A percentile compares a stretch with the other conserved stretches of the same genome.
Conservation (phyloP, 1,284 basidiomycete genomes). For the Rhodotorula sp. region DNA sequence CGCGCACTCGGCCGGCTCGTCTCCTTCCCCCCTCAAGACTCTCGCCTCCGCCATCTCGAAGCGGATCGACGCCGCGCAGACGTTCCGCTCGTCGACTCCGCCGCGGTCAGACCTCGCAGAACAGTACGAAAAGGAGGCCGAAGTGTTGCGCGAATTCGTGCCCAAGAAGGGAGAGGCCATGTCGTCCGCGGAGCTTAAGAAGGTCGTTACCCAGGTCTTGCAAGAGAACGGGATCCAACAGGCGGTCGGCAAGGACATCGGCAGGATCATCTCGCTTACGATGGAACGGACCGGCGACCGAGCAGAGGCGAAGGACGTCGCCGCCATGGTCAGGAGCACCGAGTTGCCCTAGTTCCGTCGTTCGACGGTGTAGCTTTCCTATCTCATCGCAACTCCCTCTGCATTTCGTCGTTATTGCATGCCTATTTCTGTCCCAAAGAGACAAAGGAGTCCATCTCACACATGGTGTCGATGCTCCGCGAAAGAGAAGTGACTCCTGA, state of each 20-base stretch:
- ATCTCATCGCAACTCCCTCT: too few species aligned
- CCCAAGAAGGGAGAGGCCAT: conserved; percentile 12
- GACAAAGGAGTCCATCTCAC: too few species aligned
- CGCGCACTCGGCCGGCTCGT: conserved; percentile 18
- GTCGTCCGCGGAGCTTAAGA: conserved; percentile 11
- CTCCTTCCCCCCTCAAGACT: conserved; percentile 24
- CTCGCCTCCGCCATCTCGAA: conserved; percentile 25
- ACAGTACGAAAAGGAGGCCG: conserved; percentile 28
- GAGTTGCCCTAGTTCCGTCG: conserved; percentile 3
- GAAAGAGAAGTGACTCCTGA: too few species aligned
- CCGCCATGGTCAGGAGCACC: conserved; percentile 26
- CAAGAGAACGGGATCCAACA: conserved; percentile 12
- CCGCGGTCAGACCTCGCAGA: conserved; percentile 29
- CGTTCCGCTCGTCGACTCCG: conserved; percentile 22
- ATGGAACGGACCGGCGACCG: conserved; percentile 25
- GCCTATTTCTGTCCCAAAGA: too few species aligned
- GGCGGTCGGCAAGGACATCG: conserved; percentile 29
- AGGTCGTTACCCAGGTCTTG: conserved; percentile 18
- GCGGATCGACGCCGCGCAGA: conserved; percentile 28
- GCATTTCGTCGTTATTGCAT: too few species aligned
- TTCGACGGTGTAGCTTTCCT: not conserved
- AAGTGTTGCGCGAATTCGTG: conserved; percentile 27
- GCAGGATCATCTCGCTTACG: conserved; percentile 31
- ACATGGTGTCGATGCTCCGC: too few species aligned
- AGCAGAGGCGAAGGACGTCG: conserved; percentile 31